Conservation (phyloP, 352 stramenopile species). For the Globisporangium splendens region DNA sequence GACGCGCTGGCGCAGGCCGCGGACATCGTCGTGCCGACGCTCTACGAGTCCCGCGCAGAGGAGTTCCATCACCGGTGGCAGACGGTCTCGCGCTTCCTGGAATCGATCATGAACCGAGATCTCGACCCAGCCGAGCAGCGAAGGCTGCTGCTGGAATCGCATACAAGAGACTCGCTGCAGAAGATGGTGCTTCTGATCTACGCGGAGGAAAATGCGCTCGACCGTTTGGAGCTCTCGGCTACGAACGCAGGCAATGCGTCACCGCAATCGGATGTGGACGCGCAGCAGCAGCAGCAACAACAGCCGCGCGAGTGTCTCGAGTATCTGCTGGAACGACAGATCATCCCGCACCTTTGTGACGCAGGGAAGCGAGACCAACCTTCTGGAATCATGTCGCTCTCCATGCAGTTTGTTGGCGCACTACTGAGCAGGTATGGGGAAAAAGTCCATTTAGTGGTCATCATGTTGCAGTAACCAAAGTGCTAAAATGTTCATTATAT, state of each 20-base stretch:
- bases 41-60: conserved; percentile 80
- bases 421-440: conserved; percentile 47
- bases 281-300: conserved; percentile 30
- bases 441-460: not conserved
- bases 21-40: conserved; percentile 70
- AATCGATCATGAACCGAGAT: conserved; percentile 62
- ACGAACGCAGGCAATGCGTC: conserved; percentile 22
- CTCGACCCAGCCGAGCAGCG: conserved; percentile 68
- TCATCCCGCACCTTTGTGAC: conserved; percentile 78
- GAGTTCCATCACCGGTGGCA: conserved; percentile 86
- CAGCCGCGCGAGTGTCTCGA: conserved; percentile 69
- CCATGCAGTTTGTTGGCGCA: conserved; percentile 79
- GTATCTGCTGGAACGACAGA: conserved; percentile 81
- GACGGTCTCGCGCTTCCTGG: conserved; percentile 73
- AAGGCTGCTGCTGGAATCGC: conserved; percentile 70
- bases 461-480: not conserved
- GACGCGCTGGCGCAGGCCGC: conserved; percentile 71
- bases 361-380: conserved; percentile 65
- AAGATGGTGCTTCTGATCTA: conserved; percentile 87
- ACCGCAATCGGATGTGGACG: conserved; percentile 6
- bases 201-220: conserved; percentile 74
- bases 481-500: not conserved
- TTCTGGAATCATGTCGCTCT: conserved; percentile 80
- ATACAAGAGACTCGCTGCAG: conserved; percentile 78
- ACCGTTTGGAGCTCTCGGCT: conserved; percentile 61